Percentiles rank a stretch among this genome's conserved stretches.
phyloP scores from a whole-genome alignment of 2,329 filamentous ascomycete genomes.

The Penicillium sumatraense region DNA sequence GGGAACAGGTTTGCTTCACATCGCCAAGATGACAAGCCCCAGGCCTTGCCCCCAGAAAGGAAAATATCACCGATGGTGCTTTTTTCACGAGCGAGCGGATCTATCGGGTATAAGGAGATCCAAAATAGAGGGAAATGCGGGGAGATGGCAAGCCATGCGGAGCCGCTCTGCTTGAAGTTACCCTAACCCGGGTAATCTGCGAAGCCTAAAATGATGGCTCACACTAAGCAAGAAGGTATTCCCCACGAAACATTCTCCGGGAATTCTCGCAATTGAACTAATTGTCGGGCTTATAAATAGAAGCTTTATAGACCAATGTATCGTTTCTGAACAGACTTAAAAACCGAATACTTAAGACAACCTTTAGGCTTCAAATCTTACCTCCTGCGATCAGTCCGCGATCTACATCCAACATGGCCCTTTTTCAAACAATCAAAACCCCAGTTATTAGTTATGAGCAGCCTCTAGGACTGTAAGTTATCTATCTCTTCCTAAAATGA shows the following conservation, averaged over 20 bases:
- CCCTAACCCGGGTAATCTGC: no score
- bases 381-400: not conserved
- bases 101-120: not conserved
- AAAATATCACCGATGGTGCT: no score
- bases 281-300: not conserved
- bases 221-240: not conserved
- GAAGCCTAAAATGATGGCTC: not conserved
- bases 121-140: not conserved
- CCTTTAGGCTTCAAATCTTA: no score
- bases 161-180: not conserved
- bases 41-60: no score
- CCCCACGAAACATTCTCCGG: not conserved
- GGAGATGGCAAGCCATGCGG: not conserved
- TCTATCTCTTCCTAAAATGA: not conserved
- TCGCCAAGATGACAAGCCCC: no score
- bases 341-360: no score
- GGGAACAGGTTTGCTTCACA: no score
- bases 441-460: slow-evolving; percentile 34
- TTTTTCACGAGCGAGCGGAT: no score
- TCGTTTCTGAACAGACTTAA: no score
- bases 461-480: slow-evolving; percentile 33
- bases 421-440: slow-evolving; percentile 30
- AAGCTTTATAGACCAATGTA: not conserved
- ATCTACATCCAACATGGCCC: not conserved
- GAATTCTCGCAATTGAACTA: not conserved